These are phyloP conservation scores for Bipolaris sorokiniana DNA, from an alignment of 2,329 filamentous ascomycete genomes.

Conservation along the genomic window DNA sequence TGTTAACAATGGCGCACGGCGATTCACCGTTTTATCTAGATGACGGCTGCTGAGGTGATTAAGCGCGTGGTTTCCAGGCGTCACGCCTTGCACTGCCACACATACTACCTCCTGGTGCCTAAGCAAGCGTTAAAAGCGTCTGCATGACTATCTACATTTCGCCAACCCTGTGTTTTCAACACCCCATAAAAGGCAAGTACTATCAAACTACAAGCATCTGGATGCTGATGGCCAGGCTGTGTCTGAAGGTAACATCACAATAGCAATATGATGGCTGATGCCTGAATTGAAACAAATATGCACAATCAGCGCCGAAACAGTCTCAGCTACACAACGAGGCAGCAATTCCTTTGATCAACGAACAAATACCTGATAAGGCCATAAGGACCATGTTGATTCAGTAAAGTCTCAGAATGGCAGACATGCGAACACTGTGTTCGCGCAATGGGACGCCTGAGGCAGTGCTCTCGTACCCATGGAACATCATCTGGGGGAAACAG, in stretches of 20 bases:
- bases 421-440: neutral
- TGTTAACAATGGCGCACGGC: slow-evolving; percentile 5
- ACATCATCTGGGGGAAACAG: too few species aligned
- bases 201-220: neutral
- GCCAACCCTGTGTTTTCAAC: neutral
- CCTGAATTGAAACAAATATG: neutral
- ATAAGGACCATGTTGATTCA: neutral
- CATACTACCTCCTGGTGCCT: neutral
- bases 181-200: neutral
- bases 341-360: neutral
- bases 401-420: neutral
- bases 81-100: neutral
- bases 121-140: neutral
- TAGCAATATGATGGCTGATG: slow-evolving; percentile 5
- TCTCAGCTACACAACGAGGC: neutral
- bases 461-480: too few species aligned
- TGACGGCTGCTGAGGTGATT: neutral
- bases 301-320: neutral
- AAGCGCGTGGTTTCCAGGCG: neutral
- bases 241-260: slow-evolving; percentile 1
- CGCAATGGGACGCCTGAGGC: neutral
- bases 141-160: neutral
- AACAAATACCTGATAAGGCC: neutral
- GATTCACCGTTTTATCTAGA: slow-evolving; percentile 9
- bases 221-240: neutral